A percentile compares a stretch with the other conserved stretches of the same genome.
Conservation (phyloP, 2,329 filamentous ascomycete genomes). For the Pseudogymnoascus sp. region DNA sequence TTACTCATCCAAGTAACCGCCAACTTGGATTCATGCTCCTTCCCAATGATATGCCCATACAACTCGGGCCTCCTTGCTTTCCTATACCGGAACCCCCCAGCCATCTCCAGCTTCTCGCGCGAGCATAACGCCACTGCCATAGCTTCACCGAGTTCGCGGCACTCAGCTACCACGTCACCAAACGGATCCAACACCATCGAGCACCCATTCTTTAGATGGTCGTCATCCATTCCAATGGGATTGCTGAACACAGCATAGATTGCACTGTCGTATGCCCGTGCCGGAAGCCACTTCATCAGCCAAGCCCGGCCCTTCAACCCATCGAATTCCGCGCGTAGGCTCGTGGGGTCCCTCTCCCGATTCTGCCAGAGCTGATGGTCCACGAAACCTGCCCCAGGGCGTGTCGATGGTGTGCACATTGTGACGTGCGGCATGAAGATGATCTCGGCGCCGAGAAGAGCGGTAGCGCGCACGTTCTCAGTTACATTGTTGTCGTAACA, state of each 20-base stretch:
- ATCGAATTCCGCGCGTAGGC: conserved; percentile 14
- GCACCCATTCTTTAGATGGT: conserved; percentile 17
- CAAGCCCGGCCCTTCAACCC: conserved; percentile 16
- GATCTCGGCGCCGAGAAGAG: conserved; percentile 16
- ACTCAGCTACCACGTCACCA: conserved; percentile 16
- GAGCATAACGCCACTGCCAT: conserved; percentile 13
- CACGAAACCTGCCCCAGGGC: conserved; percentile 16
- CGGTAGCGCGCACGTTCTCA: conserved; percentile 16
- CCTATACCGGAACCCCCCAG: conserved; percentile 12
- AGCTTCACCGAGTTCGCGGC: conserved; percentile 13
- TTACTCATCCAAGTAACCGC: conserved; percentile 14
- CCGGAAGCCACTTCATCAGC: conserved; percentile 19
- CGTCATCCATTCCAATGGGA: conserved; percentile 16
- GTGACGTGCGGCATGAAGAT: conserved; percentile 19
- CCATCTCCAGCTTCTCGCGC: conserved; percentile 11
- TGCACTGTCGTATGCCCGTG: conserved; percentile 17
- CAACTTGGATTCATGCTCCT: conserved; percentile 11
- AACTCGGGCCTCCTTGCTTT: conserved; percentile 15
- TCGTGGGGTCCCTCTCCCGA: conserved; percentile 12
- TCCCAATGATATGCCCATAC: conserved; percentile 14
- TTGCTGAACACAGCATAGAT: conserved; percentile 18
- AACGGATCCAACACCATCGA: conserved; percentile 17
- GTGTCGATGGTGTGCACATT: conserved; percentile 16
- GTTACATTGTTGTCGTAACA: conserved; percentile 17
- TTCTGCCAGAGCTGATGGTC: conserved; percentile 13